A percentile compares a stretch with the other conserved stretches of the same genome.
These are phyloP conservation scores for Fagopyrum esculentum DNA, from an alignment of 148 eudicot genomes.

Conservation along the genomic window DNA sequence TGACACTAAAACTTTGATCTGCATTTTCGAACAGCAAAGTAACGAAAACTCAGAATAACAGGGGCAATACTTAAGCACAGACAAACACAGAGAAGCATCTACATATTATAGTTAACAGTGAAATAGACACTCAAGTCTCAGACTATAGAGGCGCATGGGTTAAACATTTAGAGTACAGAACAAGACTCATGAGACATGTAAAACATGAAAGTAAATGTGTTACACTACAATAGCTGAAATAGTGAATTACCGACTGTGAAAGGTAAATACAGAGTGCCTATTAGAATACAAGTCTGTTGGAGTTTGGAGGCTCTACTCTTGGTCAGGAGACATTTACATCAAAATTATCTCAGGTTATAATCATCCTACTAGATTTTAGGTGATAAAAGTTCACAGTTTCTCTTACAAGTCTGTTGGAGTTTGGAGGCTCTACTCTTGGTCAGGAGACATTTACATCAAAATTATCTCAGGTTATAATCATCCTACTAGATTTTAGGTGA, in stretches of 20 bases:
- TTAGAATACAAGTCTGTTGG: neutral
- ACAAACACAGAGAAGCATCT: neutral
- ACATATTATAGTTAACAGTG: neutral
- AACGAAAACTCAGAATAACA: neutral
- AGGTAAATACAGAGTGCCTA: neutral
- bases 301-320: neutral
- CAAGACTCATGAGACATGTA: neutral
- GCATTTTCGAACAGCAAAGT: slow-evolving; percentile 21
- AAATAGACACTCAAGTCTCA: neutral
- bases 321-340: neutral
- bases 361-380: slow-evolving; percentile 1
- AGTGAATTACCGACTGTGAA: neutral
- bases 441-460: neutral
- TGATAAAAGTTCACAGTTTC: neutral
- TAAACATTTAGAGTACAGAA: neutral
- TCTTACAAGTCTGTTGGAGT: neutral
- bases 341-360: neutral
- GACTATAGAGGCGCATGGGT: neutral
- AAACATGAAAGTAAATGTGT: neutral
- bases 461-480: neutral
- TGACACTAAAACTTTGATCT: slow-evolving; percentile 83
- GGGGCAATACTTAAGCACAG: slow-evolving; percentile 3
- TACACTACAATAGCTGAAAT: neutral
- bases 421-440: neutral
- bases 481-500: slow-evolving; percentile 1